Base-by-base conservation (phyloP, 805 yeast species). In the Myxozyma nipponensis region DNA sequence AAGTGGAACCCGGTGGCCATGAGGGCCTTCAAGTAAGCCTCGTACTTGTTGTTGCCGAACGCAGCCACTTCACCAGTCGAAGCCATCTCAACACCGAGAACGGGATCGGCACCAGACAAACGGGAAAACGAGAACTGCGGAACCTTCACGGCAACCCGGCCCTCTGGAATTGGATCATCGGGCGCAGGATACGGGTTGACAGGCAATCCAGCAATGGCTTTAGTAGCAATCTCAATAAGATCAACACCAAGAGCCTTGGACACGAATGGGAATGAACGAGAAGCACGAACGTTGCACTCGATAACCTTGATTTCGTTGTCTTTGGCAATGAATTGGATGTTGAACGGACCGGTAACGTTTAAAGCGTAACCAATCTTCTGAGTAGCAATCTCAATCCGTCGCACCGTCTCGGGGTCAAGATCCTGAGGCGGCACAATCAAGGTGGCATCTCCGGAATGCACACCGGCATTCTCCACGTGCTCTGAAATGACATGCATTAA, bases 401-500 rank as follows among this genome's bases (percentile, higher is more conserved):
- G 79, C 57, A 91, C 95, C 41, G 96, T 88, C 72, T 87, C 96
- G 53, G 88, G 86, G 59, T 84, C 91, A 63, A 93, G 78, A 66
- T 87, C 95, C 74, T 91, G 97, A 45, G 97, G 96, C 48, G 98
- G 98, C 52, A 91, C 95, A 69, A 91, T 86, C 65, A 91, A 74
- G 42, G 98, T 93, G 55, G 98, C 98, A 72, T 91, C 98, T 77
- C 98, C 98, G 46, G 98, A 91, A 72, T 91, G 98, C 39, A 91
- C 96, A 79, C 98, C 98, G 24, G 98, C 98, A 67, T 91, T 91
- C 74, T 91, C 98, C 60, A 93, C 96, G 69, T 91, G 98, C 72
- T 93, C 98, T 49, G 96, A 88, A 52, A 91, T 96, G 67, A 89
- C 98, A 69, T 91, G 98, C 89, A 91, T 87, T 62, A 93, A 79